Evolutionary conservation across 164 flowering plant species (phyloP).

Genomic region (Hamamelis virginiana): DNA sequence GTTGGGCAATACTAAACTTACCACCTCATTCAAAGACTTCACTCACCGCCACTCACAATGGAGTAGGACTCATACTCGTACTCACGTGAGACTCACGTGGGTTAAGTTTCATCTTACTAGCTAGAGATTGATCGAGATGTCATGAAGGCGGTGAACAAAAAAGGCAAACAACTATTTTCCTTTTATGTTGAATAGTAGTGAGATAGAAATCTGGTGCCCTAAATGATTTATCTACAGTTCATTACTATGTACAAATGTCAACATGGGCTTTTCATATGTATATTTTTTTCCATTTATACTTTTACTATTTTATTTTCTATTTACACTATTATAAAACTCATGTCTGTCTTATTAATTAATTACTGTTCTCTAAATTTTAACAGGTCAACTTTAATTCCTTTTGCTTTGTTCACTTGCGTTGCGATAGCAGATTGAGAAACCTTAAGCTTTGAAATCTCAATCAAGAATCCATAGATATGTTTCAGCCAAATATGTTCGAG

Average conservation of each 20-base stretch:
- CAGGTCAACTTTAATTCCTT: neutral
- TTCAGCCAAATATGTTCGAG: conserved; percentile 60
- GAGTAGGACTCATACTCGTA: no score
- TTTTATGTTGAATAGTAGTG: no score
- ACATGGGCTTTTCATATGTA: neutral
- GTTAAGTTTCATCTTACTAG: no score
- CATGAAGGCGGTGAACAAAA: no score
- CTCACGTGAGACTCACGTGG: no score
- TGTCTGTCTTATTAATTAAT: no score
- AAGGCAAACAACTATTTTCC: no score
- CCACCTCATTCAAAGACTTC: no score
- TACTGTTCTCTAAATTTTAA: neutral
- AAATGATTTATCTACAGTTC: neutral
- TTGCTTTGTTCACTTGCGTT: neutral
- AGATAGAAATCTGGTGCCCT: neutral
- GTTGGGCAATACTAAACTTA: neutral
- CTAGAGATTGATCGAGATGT: no score
- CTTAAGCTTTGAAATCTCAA: neutral
- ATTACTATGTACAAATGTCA: neutral
- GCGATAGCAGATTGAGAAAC: conserved; percentile 7
- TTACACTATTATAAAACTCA: neutral
- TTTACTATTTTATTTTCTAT: neutral
- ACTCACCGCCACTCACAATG: no score
- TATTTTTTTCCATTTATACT: neutral
- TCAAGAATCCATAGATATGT: conserved; percentile 31